Evolutionary conservation across 257 asterid genomes (phyloP), one percentile per base, ranked within the genome.

Genomic region (Solanum gandarillasii): DNA sequence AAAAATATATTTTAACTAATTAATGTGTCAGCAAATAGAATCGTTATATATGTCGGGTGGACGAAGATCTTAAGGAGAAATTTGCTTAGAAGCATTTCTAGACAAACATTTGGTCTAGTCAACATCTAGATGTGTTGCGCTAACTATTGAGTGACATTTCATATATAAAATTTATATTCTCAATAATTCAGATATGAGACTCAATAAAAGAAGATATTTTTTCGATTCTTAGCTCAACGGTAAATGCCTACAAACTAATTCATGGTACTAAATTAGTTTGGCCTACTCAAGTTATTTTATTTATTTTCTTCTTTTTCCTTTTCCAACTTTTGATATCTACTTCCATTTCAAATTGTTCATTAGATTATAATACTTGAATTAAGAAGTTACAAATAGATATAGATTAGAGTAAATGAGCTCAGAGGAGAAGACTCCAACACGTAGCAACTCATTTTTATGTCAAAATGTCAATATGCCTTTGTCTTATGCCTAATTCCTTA

Each of bases 401-500:
- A 38, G 74, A 76, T 78, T 62, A 83, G 90, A 52, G 87, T 27
- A 74, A 70, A 48, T 86, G 79, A 88, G 68, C 87, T 85, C 87
- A 43, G 90, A 90, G 91, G 86, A 89, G 87, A 88, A 88, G 18
- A 88, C 83, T 90, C 98, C 98, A 91, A 81, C 90, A 91, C 85
- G 91, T 91, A 89, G 89, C 93, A 91, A 90, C 95, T 92, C 90
- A 88, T 87, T 89, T 89, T 90, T 88, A 76, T 32, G 67, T 35
- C 35, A 90, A 87, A 84, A 87, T 92, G 98, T 94, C 95, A 67
- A 90, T 90, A 92, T 83, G 90, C 90, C 52, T 2, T 9, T 89
- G 98, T 94, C 95, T 20, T 91, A 75, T 93, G 87, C 93, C 82
- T 52, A 92, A 62, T 90, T 86, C 83, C 91, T 90, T 87, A 29